A percentile compares a stretch with the other conserved stretches of the same genome.
Evolutionary conservation across 1,139 yeast species (phyloP).

Genomic region (Spathaspora sp.): DNA sequence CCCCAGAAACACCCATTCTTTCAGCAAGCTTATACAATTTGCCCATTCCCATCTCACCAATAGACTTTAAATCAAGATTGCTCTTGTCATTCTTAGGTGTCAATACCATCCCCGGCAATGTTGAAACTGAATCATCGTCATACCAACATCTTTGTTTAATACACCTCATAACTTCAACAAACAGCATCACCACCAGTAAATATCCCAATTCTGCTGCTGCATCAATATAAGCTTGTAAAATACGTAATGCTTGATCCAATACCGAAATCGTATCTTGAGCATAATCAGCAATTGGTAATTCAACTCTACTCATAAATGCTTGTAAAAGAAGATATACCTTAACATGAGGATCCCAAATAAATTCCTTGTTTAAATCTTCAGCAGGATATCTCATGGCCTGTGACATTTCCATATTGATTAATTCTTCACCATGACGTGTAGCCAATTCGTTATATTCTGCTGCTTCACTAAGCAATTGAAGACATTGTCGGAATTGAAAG

Average conservation of each 20-base stretch:
- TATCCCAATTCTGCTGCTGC: slow-evolving; percentile 85
- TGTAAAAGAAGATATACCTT: slow-evolving; percentile 84
- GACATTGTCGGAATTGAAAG: slow-evolving; percentile 65
- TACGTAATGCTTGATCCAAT: slow-evolving; percentile 90
- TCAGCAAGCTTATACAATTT: slow-evolving; percentile 33
- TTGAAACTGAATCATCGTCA: slow-evolving; percentile 68
- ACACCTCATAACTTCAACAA: slow-evolving; percentile 77
- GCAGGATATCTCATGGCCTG: slow-evolving; percentile 77
- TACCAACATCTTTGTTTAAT: slow-evolving; percentile 88
- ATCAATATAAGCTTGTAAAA: slow-evolving; percentile 88
- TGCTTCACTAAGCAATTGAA: slow-evolving; percentile 74
- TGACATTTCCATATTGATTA: slow-evolving; percentile 88
- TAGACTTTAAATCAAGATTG: slow-evolving; percentile 13
- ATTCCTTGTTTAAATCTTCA: slow-evolving; percentile 60
- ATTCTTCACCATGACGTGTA: slow-evolving; percentile 92
- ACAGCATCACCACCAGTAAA: slow-evolving; percentile 54
- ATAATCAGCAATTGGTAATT: slow-evolving; percentile 92
- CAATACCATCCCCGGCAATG: slow-evolving; percentile 68
- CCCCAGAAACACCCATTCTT: slow-evolving; percentile 34
- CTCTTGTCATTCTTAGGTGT: slow-evolving; percentile 20
- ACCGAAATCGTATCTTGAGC: slow-evolving; percentile 92
- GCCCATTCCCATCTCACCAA: slow-evolving; percentile 24
- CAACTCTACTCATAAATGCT: slow-evolving; percentile 81
- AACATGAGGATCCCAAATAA: slow-evolving; percentile 95
- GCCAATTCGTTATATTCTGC: slow-evolving; percentile 91